Evolutionary conservation across 2,329 filamentous ascomycete species (phyloP).

Genomic region (Plectosphaerella sp.): DNA sequence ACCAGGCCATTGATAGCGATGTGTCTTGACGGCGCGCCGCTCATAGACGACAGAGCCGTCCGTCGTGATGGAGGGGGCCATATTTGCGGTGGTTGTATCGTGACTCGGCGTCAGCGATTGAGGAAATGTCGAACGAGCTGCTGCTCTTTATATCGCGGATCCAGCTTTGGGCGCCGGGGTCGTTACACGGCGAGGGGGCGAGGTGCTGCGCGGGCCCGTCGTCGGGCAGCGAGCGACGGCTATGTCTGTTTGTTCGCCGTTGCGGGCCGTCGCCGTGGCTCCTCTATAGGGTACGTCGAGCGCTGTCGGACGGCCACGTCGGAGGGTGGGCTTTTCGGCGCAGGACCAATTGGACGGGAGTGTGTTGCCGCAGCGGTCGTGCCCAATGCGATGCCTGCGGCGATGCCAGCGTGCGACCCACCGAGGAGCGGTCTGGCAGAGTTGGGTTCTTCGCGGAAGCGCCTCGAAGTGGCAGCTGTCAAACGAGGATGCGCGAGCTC

Average conservation of each 20-base stretch:
- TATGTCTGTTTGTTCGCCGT: not conserved
- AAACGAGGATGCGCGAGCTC: too few species aligned
- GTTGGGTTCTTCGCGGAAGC: too few species aligned
- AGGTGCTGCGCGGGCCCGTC: not conserved
- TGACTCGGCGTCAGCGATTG: not conserved
- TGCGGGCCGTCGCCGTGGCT: not conserved
- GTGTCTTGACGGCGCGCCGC: slow-evolving; percentile 38
- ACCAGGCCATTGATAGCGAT: slow-evolving; percentile 66
- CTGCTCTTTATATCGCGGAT: too few species aligned
- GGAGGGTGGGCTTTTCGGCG: not conserved
- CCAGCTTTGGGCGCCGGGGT: not conserved
- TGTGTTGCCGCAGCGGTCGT: not conserved
- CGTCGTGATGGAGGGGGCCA: slow-evolving; percentile 29
- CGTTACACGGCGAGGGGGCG: not conserved
- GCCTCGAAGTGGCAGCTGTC: too few species aligned
- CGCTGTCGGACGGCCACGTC: not conserved
- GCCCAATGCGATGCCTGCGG: not conserved
- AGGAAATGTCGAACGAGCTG: too few species aligned
- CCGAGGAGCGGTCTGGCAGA: not conserved
- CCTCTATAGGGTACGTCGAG: not conserved
- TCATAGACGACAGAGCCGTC: slow-evolving; percentile 40
- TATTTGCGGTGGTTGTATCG: slow-evolving; percentile 6
- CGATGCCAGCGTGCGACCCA: not conserved
- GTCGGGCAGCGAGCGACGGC: not conserved
- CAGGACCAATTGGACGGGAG: not conserved